These are phyloP conservation scores for Geranium rotundifolium DNA, from an alignment of 345 rosid genomes.

Conservation along the genomic window DNA sequence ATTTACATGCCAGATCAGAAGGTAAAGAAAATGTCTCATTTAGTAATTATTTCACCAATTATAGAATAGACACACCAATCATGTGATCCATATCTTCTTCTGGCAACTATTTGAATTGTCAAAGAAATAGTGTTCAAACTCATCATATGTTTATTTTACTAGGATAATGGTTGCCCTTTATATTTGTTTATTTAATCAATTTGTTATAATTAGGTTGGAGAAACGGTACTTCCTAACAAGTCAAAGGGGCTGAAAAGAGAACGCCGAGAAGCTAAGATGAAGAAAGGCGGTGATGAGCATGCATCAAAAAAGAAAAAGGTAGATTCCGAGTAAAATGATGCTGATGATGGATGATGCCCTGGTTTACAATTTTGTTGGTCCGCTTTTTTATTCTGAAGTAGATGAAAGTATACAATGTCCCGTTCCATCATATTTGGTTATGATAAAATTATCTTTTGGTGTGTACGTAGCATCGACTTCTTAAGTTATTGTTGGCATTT, in stretches of 20 bases:
- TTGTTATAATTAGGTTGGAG: slow-evolving; percentile 32
- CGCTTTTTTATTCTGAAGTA: background rate
- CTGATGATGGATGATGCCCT: background rate
- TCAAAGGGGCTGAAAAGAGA: slow-evolving; percentile 93
- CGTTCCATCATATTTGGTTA: too few species aligned
- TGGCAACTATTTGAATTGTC: too few species aligned
- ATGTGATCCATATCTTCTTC: too few species aligned
- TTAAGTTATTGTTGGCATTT: too few species aligned
- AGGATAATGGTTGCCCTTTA: background rate
- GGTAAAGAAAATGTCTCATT: slow-evolving; percentile 25
- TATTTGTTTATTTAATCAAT: background rate
- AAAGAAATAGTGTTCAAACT: too few species aligned
- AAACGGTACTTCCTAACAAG: slow-evolving; percentile 44
- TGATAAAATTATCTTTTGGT: too few species aligned
- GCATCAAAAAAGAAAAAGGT: slow-evolving; percentile 54
- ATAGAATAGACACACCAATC: too few species aligned
- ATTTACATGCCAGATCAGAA: slow-evolving; percentile 90
- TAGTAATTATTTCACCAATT: background rate
- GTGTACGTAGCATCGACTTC: too few species aligned
- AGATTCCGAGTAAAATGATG: slow-evolving; percentile 24
- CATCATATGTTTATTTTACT: too few species aligned
- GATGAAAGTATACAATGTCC: background rate
- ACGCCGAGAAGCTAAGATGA: slow-evolving; percentile 64
- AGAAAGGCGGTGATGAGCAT: slow-evolving; percentile 19
- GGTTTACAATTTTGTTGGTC: background rate